These are phyloP conservation scores for Uncinocarpus reesii DNA, from an alignment of 2,329 filamentous ascomycete species.

Conservation along the genomic window DNA sequence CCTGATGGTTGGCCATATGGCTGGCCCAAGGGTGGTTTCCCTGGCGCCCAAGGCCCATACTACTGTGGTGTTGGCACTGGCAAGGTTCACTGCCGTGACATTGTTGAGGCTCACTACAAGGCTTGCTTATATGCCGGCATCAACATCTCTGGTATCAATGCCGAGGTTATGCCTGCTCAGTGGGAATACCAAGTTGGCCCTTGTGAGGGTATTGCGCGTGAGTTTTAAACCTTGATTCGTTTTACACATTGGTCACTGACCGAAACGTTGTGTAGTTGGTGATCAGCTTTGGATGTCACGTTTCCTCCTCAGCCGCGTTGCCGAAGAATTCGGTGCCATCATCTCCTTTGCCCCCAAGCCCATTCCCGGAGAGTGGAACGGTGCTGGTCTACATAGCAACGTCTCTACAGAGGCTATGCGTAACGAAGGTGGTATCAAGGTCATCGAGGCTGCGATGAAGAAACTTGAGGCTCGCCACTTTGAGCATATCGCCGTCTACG, in stretches of 20 bases:
- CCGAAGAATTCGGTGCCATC: slow-evolving; percentile 93
- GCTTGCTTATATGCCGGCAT: slow-evolving; percentile 79
- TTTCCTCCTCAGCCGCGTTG: slow-evolving; percentile 79
- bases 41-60: slow-evolving; percentile 85
- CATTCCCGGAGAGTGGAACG: slow-evolving; percentile 93
- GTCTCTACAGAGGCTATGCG: slow-evolving; percentile 87
- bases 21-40: slow-evolving; percentile 80
- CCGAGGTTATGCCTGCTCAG: slow-evolving; percentile 95
- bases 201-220: slow-evolving; percentile 72
- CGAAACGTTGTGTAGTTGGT: slow-evolving; percentile 53
- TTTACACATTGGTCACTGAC: slow-evolving; percentile 1
- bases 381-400: slow-evolving; percentile 86
- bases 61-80: slow-evolving; percentile 97
- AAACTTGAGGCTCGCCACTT: slow-evolving; percentile 67
- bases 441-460: slow-evolving; percentile 78
- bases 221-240: slow-evolving; percentile 27
- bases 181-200: slow-evolving; percentile 98
- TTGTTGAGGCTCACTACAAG: slow-evolving; percentile 91
- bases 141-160: slow-evolving; percentile 96
- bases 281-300: slow-evolving; percentile 93
- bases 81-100: slow-evolving; percentile 96
- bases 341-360: slow-evolving; percentile 95
- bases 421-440: slow-evolving; percentile 84
- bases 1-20: slow-evolving; percentile 79
- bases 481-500: slow-evolving; percentile 87